phyloP scores from a whole-genome alignment of 208 protist genomes.

The Trypanosoma lewisi region DNA sequence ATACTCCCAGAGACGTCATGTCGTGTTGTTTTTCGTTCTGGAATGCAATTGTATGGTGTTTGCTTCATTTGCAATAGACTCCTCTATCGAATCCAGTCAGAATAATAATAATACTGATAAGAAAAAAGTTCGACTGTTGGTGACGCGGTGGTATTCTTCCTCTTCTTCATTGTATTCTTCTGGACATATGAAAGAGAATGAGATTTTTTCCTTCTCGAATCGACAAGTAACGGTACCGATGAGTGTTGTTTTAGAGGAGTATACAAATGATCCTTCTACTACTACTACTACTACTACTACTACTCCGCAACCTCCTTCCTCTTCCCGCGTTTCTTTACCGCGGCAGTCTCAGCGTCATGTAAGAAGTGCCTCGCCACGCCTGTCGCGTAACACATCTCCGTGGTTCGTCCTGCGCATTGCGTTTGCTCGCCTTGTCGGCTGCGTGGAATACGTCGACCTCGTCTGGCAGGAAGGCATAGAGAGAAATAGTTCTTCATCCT shows the following conservation, averaged over 20 bases:
- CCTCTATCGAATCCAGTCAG: neutral
- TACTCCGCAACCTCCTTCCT: neutral
- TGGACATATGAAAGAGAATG: neutral
- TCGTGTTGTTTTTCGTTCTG: slow-evolving; percentile 27
- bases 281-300: neutral
- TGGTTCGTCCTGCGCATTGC: slow-evolving; percentile 20
- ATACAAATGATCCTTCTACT: neutral
- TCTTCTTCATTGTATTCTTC: too few species aligned
- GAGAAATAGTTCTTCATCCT: neutral
- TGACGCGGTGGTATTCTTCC: slow-evolving; percentile 15
- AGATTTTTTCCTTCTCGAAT: neutral
- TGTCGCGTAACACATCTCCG: neutral
- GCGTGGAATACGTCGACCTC: slow-evolving; percentile 25
- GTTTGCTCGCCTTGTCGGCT: slow-evolving; percentile 24
- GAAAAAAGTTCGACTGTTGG: neutral
- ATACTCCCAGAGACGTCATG: slow-evolving; percentile 1
- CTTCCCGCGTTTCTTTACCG: neutral
- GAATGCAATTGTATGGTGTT: slow-evolving; percentile 25
- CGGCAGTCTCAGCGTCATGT: neutral
- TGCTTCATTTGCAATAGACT: slow-evolving; percentile 20
- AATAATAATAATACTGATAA: neutral
- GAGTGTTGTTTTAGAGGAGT: slow-evolving; percentile 10
- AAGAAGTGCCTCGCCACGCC: slow-evolving; percentile 5
- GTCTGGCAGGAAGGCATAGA: neutral
- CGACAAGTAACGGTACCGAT: slow-evolving; percentile 6